Evolutionary conservation across 2,329 filamentous ascomycete species (phyloP).

Genomic region (Periconia macrospinosa): DNA sequence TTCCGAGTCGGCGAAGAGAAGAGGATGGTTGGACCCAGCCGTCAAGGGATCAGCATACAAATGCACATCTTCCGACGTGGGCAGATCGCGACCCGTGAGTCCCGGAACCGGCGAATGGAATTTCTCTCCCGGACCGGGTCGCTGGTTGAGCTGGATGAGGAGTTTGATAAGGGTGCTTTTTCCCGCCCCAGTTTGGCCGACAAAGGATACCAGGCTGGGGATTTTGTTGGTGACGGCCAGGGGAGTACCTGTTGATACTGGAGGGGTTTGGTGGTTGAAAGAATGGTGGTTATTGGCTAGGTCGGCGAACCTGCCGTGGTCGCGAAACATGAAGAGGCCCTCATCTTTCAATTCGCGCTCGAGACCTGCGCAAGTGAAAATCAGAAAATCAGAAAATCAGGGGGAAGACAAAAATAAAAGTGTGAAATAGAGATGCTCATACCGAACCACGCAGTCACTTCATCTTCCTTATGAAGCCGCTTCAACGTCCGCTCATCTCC

Average conservation of each 20-base stretch:
- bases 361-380: too few relatives aligned
- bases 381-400: constrained; percentile 1
- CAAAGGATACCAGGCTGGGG: constrained; percentile 47
- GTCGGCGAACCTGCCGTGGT: constrained; percentile 12
- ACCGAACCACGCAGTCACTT: constrained; percentile 26
- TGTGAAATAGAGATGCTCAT: too few relatives aligned
- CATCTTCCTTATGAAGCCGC: constrained; percentile 17
- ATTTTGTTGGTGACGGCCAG: constrained; percentile 14
- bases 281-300: constrained; percentile 11
- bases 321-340: constrained; percentile 12
- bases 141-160: constrained; percentile 45
- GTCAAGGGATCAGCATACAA: constrained; percentile 55
- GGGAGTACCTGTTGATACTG: not conserved
- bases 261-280: not conserved
- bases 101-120: constrained; percentile 25
- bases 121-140: constrained; percentile 21
- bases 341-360: constrained; percentile 18
- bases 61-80: constrained; percentile 35
- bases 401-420: not conserved
- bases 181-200: constrained; percentile 52
- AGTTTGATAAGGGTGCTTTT: constrained; percentile 56
- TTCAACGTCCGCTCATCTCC: constrained; percentile 2
- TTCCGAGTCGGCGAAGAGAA: constrained; percentile 57
- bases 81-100: constrained; percentile 5
- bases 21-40: constrained; percentile 41